Percentiles rank a stretch among this genome's conserved stretches.
Conservation (phyloP, 2,329 filamentous ascomycete genomes). For the Neonectria punicea region DNA sequence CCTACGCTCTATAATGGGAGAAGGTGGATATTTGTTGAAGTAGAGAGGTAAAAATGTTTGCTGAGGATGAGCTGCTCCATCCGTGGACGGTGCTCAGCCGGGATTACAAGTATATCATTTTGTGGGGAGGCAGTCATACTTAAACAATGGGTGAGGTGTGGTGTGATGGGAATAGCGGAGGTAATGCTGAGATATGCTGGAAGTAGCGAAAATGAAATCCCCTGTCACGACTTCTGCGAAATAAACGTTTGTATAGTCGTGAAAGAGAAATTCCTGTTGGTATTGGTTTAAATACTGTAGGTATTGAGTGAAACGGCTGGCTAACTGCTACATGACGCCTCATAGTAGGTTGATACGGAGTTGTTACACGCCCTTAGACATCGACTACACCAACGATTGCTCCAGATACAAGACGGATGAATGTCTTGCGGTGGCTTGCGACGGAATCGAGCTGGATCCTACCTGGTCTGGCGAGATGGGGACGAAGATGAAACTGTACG, state of each 20-base stretch:
- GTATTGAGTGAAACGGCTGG: background rate
- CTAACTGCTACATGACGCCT: background rate
- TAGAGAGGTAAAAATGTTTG: conserved; percentile 20
- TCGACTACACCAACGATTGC: background rate
- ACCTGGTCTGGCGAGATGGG: background rate
- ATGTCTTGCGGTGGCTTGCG: background rate
- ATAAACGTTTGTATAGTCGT: background rate
- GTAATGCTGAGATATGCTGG: conserved; percentile 26
- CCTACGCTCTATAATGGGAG: conserved; percentile 70
- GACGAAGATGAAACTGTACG: background rate
- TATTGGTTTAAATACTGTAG: background rate
- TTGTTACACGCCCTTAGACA: background rate
- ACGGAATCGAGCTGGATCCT: background rate
- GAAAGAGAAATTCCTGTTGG: background rate
- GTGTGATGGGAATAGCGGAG: conserved; percentile 5
- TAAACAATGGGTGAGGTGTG: conserved; percentile 3
- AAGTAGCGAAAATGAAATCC: conserved; percentile 28
- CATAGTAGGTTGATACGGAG: too few relatives aligned
- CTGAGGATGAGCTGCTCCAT: conserved; percentile 13
- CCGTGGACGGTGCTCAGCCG: conserved; percentile 1
- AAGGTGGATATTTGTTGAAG: conserved; percentile 25
- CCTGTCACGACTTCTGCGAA: background rate
- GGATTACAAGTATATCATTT: conserved; percentile 23
- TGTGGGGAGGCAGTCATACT: conserved; percentile 11
- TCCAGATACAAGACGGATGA: too few relatives aligned